Percentiles rank a stretch among this genome's conserved stretches.
phyloP scores from a whole-genome alignment of 1,284 basidiomycete species.

The Sanguinoderma infundibulare region DNA sequence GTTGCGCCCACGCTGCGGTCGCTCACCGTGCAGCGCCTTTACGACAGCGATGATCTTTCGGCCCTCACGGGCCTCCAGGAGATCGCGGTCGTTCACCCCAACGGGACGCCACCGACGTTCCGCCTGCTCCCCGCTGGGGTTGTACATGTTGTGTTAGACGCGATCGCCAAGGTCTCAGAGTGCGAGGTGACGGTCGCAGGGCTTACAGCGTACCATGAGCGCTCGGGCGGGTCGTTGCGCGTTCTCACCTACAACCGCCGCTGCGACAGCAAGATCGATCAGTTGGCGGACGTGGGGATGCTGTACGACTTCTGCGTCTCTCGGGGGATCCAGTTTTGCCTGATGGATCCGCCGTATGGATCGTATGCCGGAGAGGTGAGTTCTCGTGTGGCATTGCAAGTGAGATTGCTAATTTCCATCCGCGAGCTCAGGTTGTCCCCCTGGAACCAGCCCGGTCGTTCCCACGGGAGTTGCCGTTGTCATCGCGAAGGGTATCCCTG shows the following conservation, averaged over 20 bases:
- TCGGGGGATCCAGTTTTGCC: slow-evolving; percentile 6
- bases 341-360: slow-evolving; percentile 15
- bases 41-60: slow-evolving; percentile 3
- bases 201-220: slow-evolving; percentile 2
- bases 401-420: background rate
- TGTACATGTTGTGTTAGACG: slow-evolving; percentile 6
- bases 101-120: background rate
- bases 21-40: background rate
- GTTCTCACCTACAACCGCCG: slow-evolving; percentile 12
- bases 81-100: background rate
- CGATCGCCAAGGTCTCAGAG: background rate
- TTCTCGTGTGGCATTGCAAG: background rate
- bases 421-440: background rate
- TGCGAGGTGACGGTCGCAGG: background rate
- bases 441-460: slow-evolving; percentile 1
- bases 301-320: slow-evolving; percentile 10
- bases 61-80: slow-evolving; percentile 2
- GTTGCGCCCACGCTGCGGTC: slow-evolving; percentile 6
- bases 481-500: background rate
- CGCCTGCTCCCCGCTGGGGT: slow-evolving; percentile 6
- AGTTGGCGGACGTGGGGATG: background rate
- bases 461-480: slow-evolving; percentile 6
- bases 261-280: background rate
- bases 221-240: background rate
- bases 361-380: slow-evolving; percentile 20